phyloP scores from a whole-genome alignment of 345 rosid genomes.

The Rhizophora mangle region DNA sequence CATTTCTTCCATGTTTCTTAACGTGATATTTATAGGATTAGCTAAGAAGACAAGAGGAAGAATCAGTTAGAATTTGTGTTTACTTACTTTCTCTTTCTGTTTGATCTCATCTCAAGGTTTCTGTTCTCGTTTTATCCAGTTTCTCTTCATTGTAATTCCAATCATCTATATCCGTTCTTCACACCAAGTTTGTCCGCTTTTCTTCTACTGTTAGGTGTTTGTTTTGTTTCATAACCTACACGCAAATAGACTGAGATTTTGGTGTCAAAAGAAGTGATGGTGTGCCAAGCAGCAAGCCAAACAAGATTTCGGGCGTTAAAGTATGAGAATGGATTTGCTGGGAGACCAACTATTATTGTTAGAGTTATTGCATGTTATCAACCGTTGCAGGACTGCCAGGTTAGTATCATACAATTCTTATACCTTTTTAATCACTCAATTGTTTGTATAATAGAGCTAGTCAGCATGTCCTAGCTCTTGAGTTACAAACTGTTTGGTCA shows the following conservation, averaged over 20 bases:
- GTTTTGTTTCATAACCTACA: slow-evolving; percentile 11
- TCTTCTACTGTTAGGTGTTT: slow-evolving; percentile 2
- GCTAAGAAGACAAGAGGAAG: slow-evolving; percentile 21
- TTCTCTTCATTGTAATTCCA: slow-evolving; percentile 6
- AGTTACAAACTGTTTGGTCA: not conserved
- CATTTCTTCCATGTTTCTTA: slow-evolving; percentile 32
- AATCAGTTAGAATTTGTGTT: slow-evolving; percentile 1
- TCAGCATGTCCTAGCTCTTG: not conserved
- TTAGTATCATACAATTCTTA: slow-evolving; percentile 22
- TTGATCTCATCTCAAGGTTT: slow-evolving; percentile 9
- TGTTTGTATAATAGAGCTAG: slow-evolving; percentile 9
- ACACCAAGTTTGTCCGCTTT: slow-evolving; percentile 3
- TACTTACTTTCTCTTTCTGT: slow-evolving; percentile 8
- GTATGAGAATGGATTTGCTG: slow-evolving; percentile 80
- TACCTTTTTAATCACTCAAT: not conserved
- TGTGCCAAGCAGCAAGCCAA: slow-evolving; percentile 94
- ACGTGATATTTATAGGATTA: slow-evolving; percentile 48
- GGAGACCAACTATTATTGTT: slow-evolving; percentile 73
- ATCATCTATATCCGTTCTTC: slow-evolving; percentile 2
- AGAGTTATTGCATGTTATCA: slow-evolving; percentile 94
- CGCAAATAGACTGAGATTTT: slow-evolving; percentile 19
- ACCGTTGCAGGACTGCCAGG: slow-evolving; percentile 98
- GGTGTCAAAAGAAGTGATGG: slow-evolving; percentile 63
- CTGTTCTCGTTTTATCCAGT: not conserved
- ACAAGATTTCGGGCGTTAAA: slow-evolving; percentile 92